Evolutionary conservation across 1,284 basidiomycete species (phyloP), one percentile per base, ranked within the genome.

Genomic region (Cutaneotrichosporon sp.): DNA sequence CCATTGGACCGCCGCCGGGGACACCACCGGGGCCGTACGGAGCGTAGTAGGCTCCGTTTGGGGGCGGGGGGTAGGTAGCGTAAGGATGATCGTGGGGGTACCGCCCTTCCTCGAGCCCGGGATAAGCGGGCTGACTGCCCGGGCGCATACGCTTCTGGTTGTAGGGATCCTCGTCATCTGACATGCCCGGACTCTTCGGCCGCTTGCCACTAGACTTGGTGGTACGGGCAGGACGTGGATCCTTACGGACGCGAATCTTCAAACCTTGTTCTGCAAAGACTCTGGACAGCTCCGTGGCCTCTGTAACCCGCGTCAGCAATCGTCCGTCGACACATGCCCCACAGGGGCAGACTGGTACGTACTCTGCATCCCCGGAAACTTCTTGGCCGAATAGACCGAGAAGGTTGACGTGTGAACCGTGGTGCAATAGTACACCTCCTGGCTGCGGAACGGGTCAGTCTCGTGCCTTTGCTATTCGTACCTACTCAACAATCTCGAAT

Each of bases 191-290:
- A 50, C 51, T 59, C 52, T 55, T 59, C 19, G 38, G 38, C 17
- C 57, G 52, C 49, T 56, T 60, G 42, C 38, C 38, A 16, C 22
- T 16, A 19, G 54, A 49, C 39, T 54, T 60, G 54, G 49, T 53
- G 27, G 49, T 49, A 17, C 52, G 52, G 11, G 54, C 50, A 43
- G 50, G 54, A 2, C 55, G 45, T 5, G 54, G 88, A 61, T 91
- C 88, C 70, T 90, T 91, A 38, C 90, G 82, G 34, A 93, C 91
- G 24, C 90, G 84, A 44, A 94, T 91, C 74, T 93, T 92, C 70
- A 93, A 87, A 4, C 90, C 90, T 74, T 94, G 90, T 65, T 90
- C 87, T 10, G 90, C 88, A 52, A 94, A 81, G 0, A 87, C 87
- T 61, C 86, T 88, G 2, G 90, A 93, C 1, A 93, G 78, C 16